Percentiles rank a stretch among this genome's conserved stretches.
These are phyloP conservation scores for Russula abietina DNA, from an alignment of 768 basidiomycete species.

Conservation along the genomic window DNA sequence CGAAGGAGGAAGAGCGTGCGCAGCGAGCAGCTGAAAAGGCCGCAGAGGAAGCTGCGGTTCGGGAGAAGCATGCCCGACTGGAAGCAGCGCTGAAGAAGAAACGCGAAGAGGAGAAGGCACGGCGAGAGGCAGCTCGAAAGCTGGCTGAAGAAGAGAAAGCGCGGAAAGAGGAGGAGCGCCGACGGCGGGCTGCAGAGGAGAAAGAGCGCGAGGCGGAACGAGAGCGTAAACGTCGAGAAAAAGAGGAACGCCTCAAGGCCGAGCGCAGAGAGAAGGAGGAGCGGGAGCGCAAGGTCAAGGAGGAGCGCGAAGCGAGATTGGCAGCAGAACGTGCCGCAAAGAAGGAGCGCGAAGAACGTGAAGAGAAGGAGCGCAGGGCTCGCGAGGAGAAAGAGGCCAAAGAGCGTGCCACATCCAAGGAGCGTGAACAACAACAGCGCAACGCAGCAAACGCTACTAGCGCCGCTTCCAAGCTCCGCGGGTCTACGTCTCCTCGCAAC, in stretches of 20 bases:
- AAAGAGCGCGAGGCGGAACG: constrained; percentile 73
- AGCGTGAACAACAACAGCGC: constrained; percentile 34
- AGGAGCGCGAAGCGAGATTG: constrained; percentile 57
- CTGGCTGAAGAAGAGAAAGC: constrained; percentile 77
- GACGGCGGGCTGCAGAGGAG: constrained; percentile 71
- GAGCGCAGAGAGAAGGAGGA: constrained; percentile 54
- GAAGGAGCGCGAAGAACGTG: constrained; percentile 53
- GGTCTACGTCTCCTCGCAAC: constrained; percentile 48
- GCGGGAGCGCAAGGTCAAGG: constrained; percentile 54
- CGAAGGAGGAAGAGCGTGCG: constrained; percentile 88
- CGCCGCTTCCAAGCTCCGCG: constrained; percentile 38
- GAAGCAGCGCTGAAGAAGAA: constrained; percentile 80
- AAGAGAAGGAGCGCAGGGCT: constrained; percentile 31
- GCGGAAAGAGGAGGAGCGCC: constrained; percentile 77
- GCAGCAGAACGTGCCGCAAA: constrained; percentile 51
- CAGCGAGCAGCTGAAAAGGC: constrained; percentile 78
- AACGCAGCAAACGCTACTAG: constrained; percentile 27
- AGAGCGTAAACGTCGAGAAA: constrained; percentile 67
- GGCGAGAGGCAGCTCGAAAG: constrained; percentile 69
- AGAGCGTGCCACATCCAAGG: constrained; percentile 35
- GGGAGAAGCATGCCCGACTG: constrained; percentile 66
- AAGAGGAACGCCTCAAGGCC: constrained; percentile 53
- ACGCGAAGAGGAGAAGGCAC: constrained; percentile 80
- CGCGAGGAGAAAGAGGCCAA: constrained; percentile 36
- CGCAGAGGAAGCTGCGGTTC: constrained; percentile 74